These are phyloP conservation scores for Sporisorium graminicola DNA, from an alignment of 1,284 basidiomycete species.

Conservation along the genomic window DNA sequence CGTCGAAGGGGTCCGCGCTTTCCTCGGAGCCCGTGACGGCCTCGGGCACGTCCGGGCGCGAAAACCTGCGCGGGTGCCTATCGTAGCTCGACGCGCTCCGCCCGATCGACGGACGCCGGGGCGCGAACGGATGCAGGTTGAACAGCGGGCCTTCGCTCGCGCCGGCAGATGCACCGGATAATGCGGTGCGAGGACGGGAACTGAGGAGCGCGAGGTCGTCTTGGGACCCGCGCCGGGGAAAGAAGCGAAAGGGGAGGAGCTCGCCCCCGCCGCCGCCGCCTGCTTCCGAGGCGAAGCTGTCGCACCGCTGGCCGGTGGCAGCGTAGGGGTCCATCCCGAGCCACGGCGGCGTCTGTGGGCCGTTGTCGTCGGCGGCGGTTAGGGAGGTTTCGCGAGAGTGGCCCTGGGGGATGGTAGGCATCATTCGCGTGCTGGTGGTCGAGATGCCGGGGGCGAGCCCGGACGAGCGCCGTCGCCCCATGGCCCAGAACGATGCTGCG, in stretches of 20 bases:
- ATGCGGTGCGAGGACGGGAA: background rate
- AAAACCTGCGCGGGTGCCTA: background rate
- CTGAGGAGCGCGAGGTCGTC: slow-evolving; percentile 36
- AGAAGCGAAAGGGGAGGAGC: slow-evolving; percentile 26
- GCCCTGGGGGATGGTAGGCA: slow-evolving; percentile 43
- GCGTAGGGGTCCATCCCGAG: slow-evolving; percentile 23
- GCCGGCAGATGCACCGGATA: background rate
- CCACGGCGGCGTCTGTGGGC: too few relatives aligned
- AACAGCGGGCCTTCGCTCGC: slow-evolving; percentile 8
- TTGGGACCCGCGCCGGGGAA: slow-evolving; percentile 21
- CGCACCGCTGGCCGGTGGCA: slow-evolving; percentile 9
- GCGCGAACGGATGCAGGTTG: slow-evolving; percentile 23
- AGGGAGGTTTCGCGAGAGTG: slow-evolving; percentile 31
- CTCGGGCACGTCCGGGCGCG: slow-evolving; percentile 21
- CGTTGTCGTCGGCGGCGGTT: slow-evolving; percentile 9
- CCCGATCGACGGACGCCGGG: background rate
- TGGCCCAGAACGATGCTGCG: slow-evolving; percentile 26
- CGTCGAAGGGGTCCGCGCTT: background rate
- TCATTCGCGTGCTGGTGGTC: slow-evolving; percentile 7
- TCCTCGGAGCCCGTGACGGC: slow-evolving; percentile 22
- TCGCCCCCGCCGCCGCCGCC: slow-evolving; percentile 14
- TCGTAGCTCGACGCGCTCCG: slow-evolving; percentile 10
- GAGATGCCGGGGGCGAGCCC: slow-evolving; percentile 1
- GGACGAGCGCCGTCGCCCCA: slow-evolving; percentile 38
- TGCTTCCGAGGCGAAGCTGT: slow-evolving; percentile 25